Evolutionary conservation across 2,329 filamentous ascomycete species (phyloP), one percentile per base, ranked within the genome.

Genomic region (Neonectria neomacrospora): DNA sequence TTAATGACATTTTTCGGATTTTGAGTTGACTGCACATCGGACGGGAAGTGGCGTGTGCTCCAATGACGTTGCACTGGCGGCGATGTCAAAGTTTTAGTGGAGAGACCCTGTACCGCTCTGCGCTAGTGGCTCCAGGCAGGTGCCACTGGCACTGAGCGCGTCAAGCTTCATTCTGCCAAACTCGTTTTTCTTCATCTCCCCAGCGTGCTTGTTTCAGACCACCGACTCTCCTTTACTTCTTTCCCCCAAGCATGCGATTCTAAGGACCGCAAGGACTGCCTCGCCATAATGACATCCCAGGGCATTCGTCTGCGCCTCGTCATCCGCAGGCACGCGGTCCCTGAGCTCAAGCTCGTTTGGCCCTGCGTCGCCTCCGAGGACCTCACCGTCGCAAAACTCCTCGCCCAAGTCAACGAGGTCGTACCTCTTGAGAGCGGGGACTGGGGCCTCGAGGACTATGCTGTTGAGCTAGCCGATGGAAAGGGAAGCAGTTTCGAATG

Each of bases 361-460:
- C 86, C 87, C 28, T 86, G 91, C 18, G 78, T 83, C 54, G 80
- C 82, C 69, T 79, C 83, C 56, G 81, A 83, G 14, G 84, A 89
- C 48, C 84, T 89, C 56, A 97, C 93, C 2, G 84, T 97, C 64
- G 86, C 91, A 30, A 88, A 91, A 69, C 86, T 97, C 2, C 83
- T 97, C 39, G 88, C 91, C 67, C 86, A 93, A 64, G 83, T 97
- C 69, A 94, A 96, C 78, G 87, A 92, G 45, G 85, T 91, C 16
- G 82, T 97, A 2, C 94, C 94, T 0, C 86, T 98, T 0, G 94
- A 97, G 80, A 89, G 90, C 60, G 84, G 85, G 42, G 84, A 93
- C 63, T 97, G 93, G 93, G 93, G 93, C 0, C 80, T 97, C 3
- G 94, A 97, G 73, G 93, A 97, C 75, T 98, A 98, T 77, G 87